phyloP scores from a whole-genome alignment of 2,329 filamentous ascomycete species.

The Bipolaris cookei region DNA sequence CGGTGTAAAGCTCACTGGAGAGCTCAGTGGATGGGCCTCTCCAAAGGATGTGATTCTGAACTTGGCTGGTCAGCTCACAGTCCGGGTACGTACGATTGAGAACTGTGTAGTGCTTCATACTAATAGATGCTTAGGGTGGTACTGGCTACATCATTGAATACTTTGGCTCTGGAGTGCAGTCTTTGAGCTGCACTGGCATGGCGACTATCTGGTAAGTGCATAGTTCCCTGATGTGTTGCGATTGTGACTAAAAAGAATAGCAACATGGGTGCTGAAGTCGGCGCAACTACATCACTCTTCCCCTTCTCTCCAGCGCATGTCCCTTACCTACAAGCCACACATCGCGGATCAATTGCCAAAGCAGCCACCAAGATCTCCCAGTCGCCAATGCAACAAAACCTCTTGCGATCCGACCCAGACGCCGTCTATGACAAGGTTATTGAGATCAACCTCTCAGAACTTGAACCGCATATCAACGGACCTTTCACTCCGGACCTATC shows the following conservation, averaged over 20 bases:
- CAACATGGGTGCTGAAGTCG: conserved; percentile 74
- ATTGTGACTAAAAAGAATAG: conserved; percentile 8
- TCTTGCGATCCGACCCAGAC: conserved; percentile 77
- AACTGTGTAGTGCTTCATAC: conserved; percentile 2
- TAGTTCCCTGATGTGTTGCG: neutral
- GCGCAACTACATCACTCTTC: conserved; percentile 94
- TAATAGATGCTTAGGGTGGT: conserved; percentile 65
- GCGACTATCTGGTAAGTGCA: conserved; percentile 69
- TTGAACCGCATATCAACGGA: conserved; percentile 96
- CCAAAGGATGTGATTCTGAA: conserved; percentile 96
- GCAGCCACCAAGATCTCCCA: conserved; percentile 68
- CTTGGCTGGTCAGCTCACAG: conserved; percentile 87
- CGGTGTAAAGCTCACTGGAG: conserved; percentile 81
- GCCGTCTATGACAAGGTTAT: conserved; percentile 91
- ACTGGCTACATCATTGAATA: conserved; percentile 97
- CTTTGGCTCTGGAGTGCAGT: conserved; percentile 85
- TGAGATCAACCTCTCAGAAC: conserved; percentile 83
- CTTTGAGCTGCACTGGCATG: conserved; percentile 91
- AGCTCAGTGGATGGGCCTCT: conserved; percentile 87
- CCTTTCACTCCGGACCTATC: conserved; percentile 96
- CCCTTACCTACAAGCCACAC: conserved; percentile 85
- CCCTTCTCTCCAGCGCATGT: conserved; percentile 85
- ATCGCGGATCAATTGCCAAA: conserved; percentile 72
- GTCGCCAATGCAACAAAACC: conserved; percentile 64
- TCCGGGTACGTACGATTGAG: conserved; percentile 61